Evolutionary conservation across 192 early-diverging fungal genomes (phyloP).

Genomic region (Coemansia sp.): DNA sequence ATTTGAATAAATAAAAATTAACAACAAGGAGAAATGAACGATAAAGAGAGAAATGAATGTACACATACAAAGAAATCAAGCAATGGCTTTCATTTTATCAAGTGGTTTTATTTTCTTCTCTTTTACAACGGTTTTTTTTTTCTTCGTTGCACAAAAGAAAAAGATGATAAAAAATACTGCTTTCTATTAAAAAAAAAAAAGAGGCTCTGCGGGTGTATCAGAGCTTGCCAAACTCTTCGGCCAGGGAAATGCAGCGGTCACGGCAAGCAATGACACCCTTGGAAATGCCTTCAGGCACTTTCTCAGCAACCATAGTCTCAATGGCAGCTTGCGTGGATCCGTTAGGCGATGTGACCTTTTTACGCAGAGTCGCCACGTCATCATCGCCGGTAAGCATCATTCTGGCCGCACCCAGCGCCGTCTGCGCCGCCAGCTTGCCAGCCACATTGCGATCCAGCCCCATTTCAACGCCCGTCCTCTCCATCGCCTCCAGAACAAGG

Average conservation of each 20-base stretch:
- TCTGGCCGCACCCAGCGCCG: constrained; percentile 85
- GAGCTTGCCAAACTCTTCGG: constrained; percentile 51
- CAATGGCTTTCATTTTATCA: not conserved
- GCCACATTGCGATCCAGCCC: constrained; percentile 78
- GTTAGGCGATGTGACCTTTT: constrained; percentile 91
- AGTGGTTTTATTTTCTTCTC: too few relatives aligned
- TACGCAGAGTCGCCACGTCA: constrained; percentile 73
- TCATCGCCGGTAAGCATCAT: constrained; percentile 75
- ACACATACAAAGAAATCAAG: not conserved
- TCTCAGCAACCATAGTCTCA: constrained; percentile 67
- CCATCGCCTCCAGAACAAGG: constrained; percentile 86
- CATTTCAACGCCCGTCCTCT: constrained; percentile 74
- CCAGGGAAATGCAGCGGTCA: constrained; percentile 33
- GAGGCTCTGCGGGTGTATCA: not conserved
- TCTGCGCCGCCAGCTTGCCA: constrained; percentile 82
- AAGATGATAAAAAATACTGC: too few relatives aligned
- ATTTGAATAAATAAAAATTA: not conserved
- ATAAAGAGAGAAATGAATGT: not conserved
- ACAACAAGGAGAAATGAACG: not conserved
- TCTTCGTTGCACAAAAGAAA: not conserved
- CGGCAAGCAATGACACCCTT: constrained; percentile 31
- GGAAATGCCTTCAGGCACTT: constrained; percentile 36
- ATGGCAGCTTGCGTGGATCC: constrained; percentile 94
- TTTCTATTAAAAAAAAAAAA: not conserved
- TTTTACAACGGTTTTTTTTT: too few relatives aligned